Evolutionary conservation across 2,329 filamentous ascomycete genomes (phyloP), one percentile per base, ranked within the genome.

Genomic region (Zymoseptoria passerinii): DNA sequence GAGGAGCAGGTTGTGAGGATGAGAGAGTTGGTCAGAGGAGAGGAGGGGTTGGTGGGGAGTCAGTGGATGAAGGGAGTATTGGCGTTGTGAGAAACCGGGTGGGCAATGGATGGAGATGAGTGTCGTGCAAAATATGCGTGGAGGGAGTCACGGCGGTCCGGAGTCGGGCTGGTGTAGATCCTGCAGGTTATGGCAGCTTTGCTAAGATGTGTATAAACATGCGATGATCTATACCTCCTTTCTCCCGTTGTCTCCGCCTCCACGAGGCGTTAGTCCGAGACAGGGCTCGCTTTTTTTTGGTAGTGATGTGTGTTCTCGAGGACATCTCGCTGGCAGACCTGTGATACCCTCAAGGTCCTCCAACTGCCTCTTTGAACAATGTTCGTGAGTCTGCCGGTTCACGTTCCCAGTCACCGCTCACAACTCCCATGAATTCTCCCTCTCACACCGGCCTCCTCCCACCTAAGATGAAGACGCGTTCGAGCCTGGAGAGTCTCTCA

Each of bases 1-100:
- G 86, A 89, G 65, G 86, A 95, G 71, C 92, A 94, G 78, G 83
- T 92, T 7, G 79, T 81, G 62, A 82, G 84, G 66, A 85, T 97
- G 81, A 87, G 83, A 72, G 89, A 92, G 66, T 74, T 97, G 66
- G 89, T 97, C 3, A 81, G 81, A 65, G 82, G 78, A 1, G 88
- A 96, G 71, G 79, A 86, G 67, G 85, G 83, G 69, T 68, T 87
- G 66, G 74, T 80, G 70, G 74, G 72, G 28, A 87, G 84, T 70
- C 80, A 79, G 10, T 44, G 35, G 35, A 2, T 44, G 35, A 44
- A 44, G 35, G 35, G 35, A 44, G 35, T 44, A 16, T 16, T 44
- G 35, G 35, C 35, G 2, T 44, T 44, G 35, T 44, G 35, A 44
- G 13, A 44, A 7, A 7, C 7, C 7, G 35, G n/a, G 35, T 16